Evolutionary conservation across 352 stramenopile genomes (phyloP), one percentile per base, ranked within the genome.

Genomic region (Phytophthora rubi): DNA sequence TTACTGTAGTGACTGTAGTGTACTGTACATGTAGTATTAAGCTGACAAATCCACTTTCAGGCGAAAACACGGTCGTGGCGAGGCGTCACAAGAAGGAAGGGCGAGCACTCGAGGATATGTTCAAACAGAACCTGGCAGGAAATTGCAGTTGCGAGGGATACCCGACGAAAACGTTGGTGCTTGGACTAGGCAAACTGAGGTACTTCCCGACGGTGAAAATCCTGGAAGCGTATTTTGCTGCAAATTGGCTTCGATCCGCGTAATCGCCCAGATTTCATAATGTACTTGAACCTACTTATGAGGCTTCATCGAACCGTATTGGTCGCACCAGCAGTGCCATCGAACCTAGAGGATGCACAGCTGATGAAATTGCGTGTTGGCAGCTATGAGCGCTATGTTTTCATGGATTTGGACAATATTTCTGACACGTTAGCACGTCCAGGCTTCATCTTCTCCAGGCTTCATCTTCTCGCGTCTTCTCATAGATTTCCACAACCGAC

Each of bases 211-310:
- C 32, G 54, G 30, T 51, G 18, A 60, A 60, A 33, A n/a, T 28
- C n/a, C 10, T 60, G 54, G 35, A 51, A 16, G 33, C 35, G 5
- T 60, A 60, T 45, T 52, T 60, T 51, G 35, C 16, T 13, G 54
- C 54, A 2, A 51, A 37, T 37, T 60, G n/a, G 18, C 53, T 59
- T 32, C 53, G 33, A 49, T 13, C 10, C 10, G 53, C 30, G 8
- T 33, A 59, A 7, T 33, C 53, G n/a, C 30, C 16, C 15, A 59
- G 9, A 13, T 59, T 59, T 32, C 53, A 59, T 12, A 30, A 10
- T 32, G 33, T 59, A 59, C 35, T 33, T 59, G 15, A 28, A 59
- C 18, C 53, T 30, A 9, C 35, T 59, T 7, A 47, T 59, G 53
- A 49, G 48, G 32, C 15, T n/a, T 10, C 30, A 48, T 28, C 32